phyloP scores from a whole-genome alignment of 768 basidiomycete genomes.

The Pisolithus microcarpus region DNA sequence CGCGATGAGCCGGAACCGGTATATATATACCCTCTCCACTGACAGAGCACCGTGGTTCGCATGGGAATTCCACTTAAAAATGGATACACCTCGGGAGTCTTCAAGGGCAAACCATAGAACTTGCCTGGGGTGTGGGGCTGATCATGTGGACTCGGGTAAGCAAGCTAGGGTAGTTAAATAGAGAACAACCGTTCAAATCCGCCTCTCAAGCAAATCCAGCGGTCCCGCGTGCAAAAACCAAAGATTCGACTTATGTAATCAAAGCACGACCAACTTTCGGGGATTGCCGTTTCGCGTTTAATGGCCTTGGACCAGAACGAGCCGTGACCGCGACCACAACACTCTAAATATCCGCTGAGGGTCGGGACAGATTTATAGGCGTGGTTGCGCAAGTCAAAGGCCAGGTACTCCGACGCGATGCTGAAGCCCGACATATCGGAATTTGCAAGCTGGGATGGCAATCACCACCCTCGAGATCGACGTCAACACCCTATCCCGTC shows the following conservation, averaged over 20 bases:
- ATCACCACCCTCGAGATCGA: slow-evolving; percentile 5
- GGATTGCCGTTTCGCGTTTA: slow-evolving; percentile 8
- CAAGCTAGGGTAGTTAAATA: too few relatives aligned
- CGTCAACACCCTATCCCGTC: neutral
- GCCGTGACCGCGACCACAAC: neutral
- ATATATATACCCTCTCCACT: too few relatives aligned
- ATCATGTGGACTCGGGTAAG: too few relatives aligned
- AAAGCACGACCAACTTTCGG: neutral
- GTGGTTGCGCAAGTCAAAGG: neutral
- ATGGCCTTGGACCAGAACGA: neutral
- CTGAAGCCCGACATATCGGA: slow-evolving; percentile 10
- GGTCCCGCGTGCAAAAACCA: too few relatives aligned
- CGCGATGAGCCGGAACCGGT: too few relatives aligned
- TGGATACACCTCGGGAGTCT: too few relatives aligned
- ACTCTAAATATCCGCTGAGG: neutral
- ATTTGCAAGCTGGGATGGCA: slow-evolving; percentile 12
- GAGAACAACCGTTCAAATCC: too few relatives aligned
- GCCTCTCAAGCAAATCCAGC: too few relatives aligned
- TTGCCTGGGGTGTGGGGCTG: too few relatives aligned
- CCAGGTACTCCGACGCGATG: slow-evolving; percentile 6
- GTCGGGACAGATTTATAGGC: neutral
- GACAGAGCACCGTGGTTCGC: too few relatives aligned
- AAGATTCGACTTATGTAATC: neutral
- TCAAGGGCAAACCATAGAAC: too few relatives aligned
- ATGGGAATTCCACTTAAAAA: too few relatives aligned